Percentiles rank a stretch among this genome's conserved stretches.
Conservation (phyloP, 2,329 filamentous ascomycete genomes). For the Aspergillus versicolor region DNA sequence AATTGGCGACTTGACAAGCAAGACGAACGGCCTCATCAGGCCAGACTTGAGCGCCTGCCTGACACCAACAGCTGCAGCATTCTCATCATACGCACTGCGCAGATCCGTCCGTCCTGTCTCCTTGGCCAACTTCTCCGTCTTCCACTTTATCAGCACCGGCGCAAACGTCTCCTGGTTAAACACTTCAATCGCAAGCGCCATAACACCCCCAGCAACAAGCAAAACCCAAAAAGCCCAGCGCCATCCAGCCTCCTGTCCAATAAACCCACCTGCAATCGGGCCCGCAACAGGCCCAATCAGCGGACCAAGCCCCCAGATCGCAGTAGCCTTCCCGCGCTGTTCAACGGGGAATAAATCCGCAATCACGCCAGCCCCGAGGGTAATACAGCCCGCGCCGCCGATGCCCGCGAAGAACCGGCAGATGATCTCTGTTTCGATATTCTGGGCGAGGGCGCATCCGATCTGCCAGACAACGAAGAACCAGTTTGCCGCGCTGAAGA, state of each 20-base stretch:
- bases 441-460: slow-evolving; percentile 57
- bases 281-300: slow-evolving; percentile 35
- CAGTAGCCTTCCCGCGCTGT: slow-evolving; percentile 44
- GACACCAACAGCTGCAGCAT: slow-evolving; percentile 15
- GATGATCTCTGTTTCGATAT: slow-evolving; percentile 59
- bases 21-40: slow-evolving; percentile 48
- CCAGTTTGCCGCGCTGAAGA: slow-evolving; percentile 60
- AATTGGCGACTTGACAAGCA: slow-evolving; percentile 55
- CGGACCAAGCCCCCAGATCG: slow-evolving; percentile 43
- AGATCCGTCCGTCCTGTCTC: slow-evolving; percentile 24
- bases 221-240: slow-evolving; percentile 50
- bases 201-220: slow-evolving; percentile 35
- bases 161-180: slow-evolving; percentile 28
- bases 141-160: slow-evolving; percentile 26
- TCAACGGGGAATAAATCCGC: slow-evolving; percentile 46
- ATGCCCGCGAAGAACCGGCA: slow-evolving; percentile 63
- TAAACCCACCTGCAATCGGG: slow-evolving; percentile 41
- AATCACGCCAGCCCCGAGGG: slow-evolving; percentile 47
- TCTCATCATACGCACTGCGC: slow-evolving; percentile 23
- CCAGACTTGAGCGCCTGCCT: slow-evolving; percentile 41
- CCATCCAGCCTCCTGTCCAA: slow-evolving; percentile 44
- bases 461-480: slow-evolving; percentile 61
- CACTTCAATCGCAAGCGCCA: slow-evolving; percentile 26
- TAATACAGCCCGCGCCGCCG: slow-evolving; percentile 35
- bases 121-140: slow-evolving; percentile 21